Evolutionary conservation across 345 rosid species (phyloP).

Genomic region (Theobroma cacao): DNA sequence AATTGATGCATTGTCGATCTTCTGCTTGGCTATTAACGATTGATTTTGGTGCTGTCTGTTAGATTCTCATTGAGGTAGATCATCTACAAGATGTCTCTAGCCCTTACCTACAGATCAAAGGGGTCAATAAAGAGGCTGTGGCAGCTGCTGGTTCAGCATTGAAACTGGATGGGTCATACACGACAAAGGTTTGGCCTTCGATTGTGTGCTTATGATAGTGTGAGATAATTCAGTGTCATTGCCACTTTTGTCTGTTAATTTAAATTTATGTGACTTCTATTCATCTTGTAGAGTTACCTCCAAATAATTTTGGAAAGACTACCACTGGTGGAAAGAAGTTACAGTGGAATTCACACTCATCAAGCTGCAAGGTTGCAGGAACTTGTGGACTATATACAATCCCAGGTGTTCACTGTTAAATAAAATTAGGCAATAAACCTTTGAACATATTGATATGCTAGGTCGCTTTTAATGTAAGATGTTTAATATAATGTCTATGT

Average conservation of each 20-base stretch:
- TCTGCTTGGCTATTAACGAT: neutral
- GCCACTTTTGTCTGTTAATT: neutral
- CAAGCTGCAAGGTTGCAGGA: slow-evolving; percentile 92
- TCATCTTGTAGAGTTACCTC: slow-evolving; percentile 67
- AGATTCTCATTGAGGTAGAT: slow-evolving; percentile 95
- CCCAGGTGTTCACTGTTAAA: slow-evolving; percentile 57
- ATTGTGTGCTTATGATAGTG: neutral
- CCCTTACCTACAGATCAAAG: slow-evolving; percentile 95
- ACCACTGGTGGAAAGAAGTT: slow-evolving; percentile 68
- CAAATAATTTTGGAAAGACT: slow-evolving; percentile 85
- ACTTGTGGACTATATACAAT: slow-evolving; percentile 83
- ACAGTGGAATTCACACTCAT: slow-evolving; percentile 67
- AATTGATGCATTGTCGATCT: neutral
- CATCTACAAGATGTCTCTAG: slow-evolving; percentile 79
- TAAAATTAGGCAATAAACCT: neutral
- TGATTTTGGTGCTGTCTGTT: slow-evolving; percentile 15
- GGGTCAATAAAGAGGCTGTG: slow-evolving; percentile 90
- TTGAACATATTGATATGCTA: neutral
- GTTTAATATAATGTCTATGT: neutral
- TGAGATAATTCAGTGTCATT: neutral
- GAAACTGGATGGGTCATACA: slow-evolving; percentile 86
- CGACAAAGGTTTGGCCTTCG: slow-evolving; percentile 72
- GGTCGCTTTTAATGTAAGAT: neutral
- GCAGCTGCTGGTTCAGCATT: slow-evolving; percentile 89
- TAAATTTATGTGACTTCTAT: neutral